Percentiles rank a stretch among this genome's conserved stretches.
Conservation (phyloP, 345 rosid species). For the Syzygium aromaticum region DNA sequence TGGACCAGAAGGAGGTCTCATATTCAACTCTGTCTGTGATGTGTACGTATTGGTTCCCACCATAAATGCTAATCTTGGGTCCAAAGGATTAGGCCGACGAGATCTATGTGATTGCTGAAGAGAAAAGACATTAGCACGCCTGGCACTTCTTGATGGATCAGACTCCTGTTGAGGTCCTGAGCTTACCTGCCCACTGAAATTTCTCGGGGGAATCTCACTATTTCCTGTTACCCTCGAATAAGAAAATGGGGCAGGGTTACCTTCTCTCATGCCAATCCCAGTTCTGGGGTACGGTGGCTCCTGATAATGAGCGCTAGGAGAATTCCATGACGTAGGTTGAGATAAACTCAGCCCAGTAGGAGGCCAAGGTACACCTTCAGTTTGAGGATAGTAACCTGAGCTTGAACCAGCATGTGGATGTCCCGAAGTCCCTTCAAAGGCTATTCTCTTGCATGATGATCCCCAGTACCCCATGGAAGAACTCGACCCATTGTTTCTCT, state of each 20-base stretch:
- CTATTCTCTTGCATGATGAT: conserved; percentile 82
- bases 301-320: conserved; percentile 26
- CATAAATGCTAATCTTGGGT: conserved; percentile 30
- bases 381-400: conserved; percentile 40
- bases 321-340: conserved; percentile 27
- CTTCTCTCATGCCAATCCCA: conserved; percentile 43
- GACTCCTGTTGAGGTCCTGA: conserved; percentile 48
- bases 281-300: conserved; percentile 36
- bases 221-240: conserved; percentile 24
- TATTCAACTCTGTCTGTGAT: conserved; percentile 34
- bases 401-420: conserved; percentile 43
- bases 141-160: conserved; percentile 23
- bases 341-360: conserved; percentile 57
- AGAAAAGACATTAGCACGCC: conserved; percentile 31
- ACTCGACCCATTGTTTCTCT: conserved; percentile 40
- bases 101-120: conserved; percentile 29
- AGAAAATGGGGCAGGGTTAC: conserved; percentile 33
- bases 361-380: conserved; percentile 38
- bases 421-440: conserved; percentile 74
- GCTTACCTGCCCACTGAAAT: conserved; percentile 35
- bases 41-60: conserved; percentile 23
- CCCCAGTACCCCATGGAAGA: conserved; percentile 65
- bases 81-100: conserved; percentile 29
- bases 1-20: conserved; percentile 31
- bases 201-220: conserved; percentile 24